Evolutionary conservation across 805 yeast species (phyloP), one percentile per base, ranked within the genome.

Genomic region (Cyberlindnera bimundalis): DNA sequence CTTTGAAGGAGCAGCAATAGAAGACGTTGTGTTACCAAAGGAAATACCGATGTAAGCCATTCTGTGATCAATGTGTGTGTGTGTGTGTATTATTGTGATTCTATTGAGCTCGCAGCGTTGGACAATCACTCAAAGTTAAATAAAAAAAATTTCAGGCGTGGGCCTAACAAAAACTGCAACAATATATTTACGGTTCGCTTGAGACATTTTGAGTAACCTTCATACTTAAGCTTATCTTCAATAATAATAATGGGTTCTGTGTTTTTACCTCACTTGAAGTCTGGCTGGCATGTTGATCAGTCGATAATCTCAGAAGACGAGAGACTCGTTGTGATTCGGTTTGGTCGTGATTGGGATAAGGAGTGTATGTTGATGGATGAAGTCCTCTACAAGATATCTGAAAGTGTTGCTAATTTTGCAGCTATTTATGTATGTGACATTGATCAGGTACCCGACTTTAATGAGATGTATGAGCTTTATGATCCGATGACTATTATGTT

Each of bases 401-500:
- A 84, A 50, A 82, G 82, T 55, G 83, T 93, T 15, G 78, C 83
- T 45, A 89, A 87, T 60, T 91, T 89, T 66, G 98, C 95, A 2
- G 90, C 74, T 8, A 70, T 93, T 1, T 93, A 93, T 56, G 71
- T 90, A 15, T 88, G 96, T 62, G 96, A 93, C 62, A 88, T 82
- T 10, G 86, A 80, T 44, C 78, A 81, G 53, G 99, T 93, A 0
- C 86, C 91, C 0, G 99, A 89, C 53, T 93, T 93, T 65, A 91
- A 83, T 53, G 73, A 70, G 56, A 86, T 88, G 91, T 89, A 89
- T 59, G 96, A 88, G 59, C 65, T 89, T 33, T 85, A 81, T 58
- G 98, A 90, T 54, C 95, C 96, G 13, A 76, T 87, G 71, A 81
- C 96, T 32, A 70, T 93, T 38, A 93, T 93, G 98, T 90, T 91